Conservation (phyloP, 2,329 filamentous ascomycete species). For the Cercospora berteroae region DNA sequence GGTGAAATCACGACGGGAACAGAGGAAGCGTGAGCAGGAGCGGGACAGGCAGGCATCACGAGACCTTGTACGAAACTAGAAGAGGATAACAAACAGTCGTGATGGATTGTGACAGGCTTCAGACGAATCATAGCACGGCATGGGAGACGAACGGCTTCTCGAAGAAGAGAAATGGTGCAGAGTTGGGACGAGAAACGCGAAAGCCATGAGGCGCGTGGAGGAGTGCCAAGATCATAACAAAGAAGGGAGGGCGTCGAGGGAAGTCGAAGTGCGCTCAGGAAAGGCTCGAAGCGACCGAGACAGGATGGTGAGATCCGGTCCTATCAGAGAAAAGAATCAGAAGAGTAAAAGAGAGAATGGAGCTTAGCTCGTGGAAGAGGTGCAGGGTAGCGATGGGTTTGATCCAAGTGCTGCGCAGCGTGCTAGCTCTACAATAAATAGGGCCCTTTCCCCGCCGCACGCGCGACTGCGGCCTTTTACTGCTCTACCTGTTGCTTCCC, state of each 20-base stretch:
- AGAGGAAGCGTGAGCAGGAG: background rate
- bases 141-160: background rate
- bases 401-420: background rate
- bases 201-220: background rate
- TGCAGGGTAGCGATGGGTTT: conserved; percentile 3
- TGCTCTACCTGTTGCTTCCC: conserved; percentile 5
- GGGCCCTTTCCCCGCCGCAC: background rate
- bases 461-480: background rate
- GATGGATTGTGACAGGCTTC: background rate
- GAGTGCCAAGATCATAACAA: conserved; percentile 9
- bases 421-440: conserved; percentile 1
- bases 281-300: conserved; percentile 10
- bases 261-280: conserved; percentile 5
- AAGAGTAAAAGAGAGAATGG: conserved; percentile 2
- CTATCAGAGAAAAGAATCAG: conserved; percentile 7
- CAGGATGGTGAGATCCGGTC: background rate
- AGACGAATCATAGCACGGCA: background rate
- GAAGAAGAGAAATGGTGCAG: background rate
- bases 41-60: background rate
- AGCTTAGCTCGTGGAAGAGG: background rate
- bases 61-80: background rate
- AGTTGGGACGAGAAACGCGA: background rate
- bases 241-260: background rate
- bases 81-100: background rate
- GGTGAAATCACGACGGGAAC: background rate